Evolutionary conservation across 176 grass and related monocot genomes (phyloP).

Genomic region (maize (Zea mays)): DNA sequence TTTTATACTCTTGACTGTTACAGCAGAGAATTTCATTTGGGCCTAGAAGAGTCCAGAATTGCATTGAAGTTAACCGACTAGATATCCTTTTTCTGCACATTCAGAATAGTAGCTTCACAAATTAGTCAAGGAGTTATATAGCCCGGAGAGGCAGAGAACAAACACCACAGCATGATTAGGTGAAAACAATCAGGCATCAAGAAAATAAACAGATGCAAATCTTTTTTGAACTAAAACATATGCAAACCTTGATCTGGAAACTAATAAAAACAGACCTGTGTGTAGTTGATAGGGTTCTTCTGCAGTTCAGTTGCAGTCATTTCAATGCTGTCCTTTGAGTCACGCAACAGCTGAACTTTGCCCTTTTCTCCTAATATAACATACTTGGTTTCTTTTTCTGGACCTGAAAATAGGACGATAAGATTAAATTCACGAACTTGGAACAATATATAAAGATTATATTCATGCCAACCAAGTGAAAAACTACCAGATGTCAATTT

Average conservation of each 20-base stretch:
- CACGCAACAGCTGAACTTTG: constrained; percentile 84
- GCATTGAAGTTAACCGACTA: not conserved
- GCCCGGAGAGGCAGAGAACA: not conserved
- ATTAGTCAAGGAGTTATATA: not conserved
- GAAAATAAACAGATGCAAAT: not conserved
- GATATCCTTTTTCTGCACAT: not conserved
- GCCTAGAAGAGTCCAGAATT: not conserved
- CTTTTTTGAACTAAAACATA: too few relatives aligned
- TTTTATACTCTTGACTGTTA: not conserved
- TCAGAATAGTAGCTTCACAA: not conserved
- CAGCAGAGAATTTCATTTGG: not conserved
- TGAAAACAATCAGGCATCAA: not conserved
- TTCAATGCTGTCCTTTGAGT: constrained; percentile 68
- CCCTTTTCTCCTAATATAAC: constrained; percentile 95
- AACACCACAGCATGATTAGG: not conserved
- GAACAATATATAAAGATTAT: not conserved
- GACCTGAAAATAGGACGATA: constrained; percentile 41
- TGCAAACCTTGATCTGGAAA: not conserved
- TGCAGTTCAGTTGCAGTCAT: constrained; percentile 69
- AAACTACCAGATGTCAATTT: constrained; percentile 76
- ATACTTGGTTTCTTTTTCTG: constrained; percentile 85
- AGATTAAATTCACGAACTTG: not conserved
- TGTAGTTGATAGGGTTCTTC: constrained; percentile 92
- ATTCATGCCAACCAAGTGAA: not conserved
- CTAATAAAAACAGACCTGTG: constrained; percentile 57